These are phyloP conservation scores for Auricularia sp. DNA, from an alignment of 768 basidiomycete genomes.

Conservation along the genomic window DNA sequence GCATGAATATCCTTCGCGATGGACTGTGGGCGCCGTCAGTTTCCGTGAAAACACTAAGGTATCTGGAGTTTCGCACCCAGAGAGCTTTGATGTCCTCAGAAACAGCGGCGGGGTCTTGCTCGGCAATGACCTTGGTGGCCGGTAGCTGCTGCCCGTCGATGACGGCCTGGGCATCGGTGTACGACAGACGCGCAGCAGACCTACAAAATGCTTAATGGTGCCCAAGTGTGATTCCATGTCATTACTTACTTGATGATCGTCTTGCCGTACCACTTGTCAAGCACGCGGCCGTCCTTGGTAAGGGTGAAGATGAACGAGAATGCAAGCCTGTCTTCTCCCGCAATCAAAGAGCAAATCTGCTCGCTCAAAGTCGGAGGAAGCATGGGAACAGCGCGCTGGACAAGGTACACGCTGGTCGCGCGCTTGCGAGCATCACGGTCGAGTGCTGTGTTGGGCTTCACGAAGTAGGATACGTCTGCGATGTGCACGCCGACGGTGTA, in stretches of 20 bases:
- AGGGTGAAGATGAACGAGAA: slow-evolving; percentile 87
- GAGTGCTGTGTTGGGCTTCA: slow-evolving; percentile 90
- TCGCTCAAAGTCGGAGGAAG: slow-evolving; percentile 88
- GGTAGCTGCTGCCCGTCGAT: slow-evolving; percentile 63
- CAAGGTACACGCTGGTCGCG: slow-evolving; percentile 92
- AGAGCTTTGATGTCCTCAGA: slow-evolving; percentile 68
- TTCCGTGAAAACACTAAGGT: no score
- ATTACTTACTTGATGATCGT: slow-evolving; percentile 72
- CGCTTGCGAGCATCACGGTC: slow-evolving; percentile 97
- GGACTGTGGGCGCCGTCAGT: slow-evolving; percentile 14
- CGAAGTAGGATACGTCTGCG: slow-evolving; percentile 92
- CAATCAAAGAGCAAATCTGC: slow-evolving; percentile 83
- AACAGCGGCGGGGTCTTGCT: slow-evolving; percentile 50
- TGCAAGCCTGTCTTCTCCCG: slow-evolving; percentile 79
- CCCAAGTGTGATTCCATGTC: not conserved
- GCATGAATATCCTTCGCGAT: slow-evolving; percentile 64
- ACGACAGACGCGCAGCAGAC: slow-evolving; percentile 79
- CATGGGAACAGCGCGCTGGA: slow-evolving; percentile 96
- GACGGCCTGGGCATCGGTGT: slow-evolving; percentile 68
- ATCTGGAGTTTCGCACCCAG: slow-evolving; percentile 21
- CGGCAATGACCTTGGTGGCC: slow-evolving; percentile 40
- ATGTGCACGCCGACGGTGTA: slow-evolving; percentile 93
- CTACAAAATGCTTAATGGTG: slow-evolving; percentile 28
- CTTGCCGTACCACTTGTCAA: slow-evolving; percentile 89
- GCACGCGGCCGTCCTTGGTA: slow-evolving; percentile 65